Conservation (phyloP, 768 basidiomycete species). For the Lactarius tabidus region DNA sequence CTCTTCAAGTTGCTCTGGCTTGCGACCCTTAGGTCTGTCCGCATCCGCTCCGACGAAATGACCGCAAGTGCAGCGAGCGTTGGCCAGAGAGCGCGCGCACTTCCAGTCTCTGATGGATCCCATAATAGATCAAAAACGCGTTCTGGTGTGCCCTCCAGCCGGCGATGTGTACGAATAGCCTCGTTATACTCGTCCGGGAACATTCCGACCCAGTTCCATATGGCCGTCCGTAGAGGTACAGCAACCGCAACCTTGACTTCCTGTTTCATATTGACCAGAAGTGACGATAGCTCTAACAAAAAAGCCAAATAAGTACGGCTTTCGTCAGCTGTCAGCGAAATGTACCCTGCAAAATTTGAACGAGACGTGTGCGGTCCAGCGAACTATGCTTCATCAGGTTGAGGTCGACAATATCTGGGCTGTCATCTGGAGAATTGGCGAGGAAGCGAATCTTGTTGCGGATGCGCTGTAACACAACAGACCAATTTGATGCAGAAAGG, state of each 20-base stretch:
- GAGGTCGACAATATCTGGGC: constrained; percentile 69
- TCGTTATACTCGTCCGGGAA: constrained; percentile 79
- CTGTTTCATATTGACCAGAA: constrained; percentile 76
- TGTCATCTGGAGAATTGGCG: constrained; percentile 47
- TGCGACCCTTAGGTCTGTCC: constrained; percentile 40
- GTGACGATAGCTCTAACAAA: constrained; percentile 64
- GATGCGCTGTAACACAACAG: constrained; percentile 66
- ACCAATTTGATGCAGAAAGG: constrained; percentile 87
- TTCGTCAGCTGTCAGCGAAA: constrained; percentile 4
- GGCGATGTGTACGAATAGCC: constrained; percentile 54
- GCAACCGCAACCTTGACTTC: constrained; percentile 72
- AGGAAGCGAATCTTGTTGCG: constrained; percentile 65
- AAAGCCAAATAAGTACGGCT: constrained; percentile 8
- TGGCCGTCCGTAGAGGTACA: constrained; percentile 63
- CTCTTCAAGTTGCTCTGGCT: constrained; percentile 26
- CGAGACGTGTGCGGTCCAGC: constrained; percentile 63
- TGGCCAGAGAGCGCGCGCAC: constrained; percentile 67
- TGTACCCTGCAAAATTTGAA: constrained; percentile 66
- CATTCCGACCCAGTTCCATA: constrained; percentile 89
- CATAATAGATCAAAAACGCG: constrained; percentile 80
- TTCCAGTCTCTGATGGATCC: constrained; percentile 36
- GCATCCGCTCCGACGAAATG: constrained; percentile 63
- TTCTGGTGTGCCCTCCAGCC: constrained; percentile 78
- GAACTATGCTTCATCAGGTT: constrained; percentile 74
- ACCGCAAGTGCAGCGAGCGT: constrained; percentile 71